Conservation (phyloP, 345 rosid species). For the Dovyalis caffra region DNA sequence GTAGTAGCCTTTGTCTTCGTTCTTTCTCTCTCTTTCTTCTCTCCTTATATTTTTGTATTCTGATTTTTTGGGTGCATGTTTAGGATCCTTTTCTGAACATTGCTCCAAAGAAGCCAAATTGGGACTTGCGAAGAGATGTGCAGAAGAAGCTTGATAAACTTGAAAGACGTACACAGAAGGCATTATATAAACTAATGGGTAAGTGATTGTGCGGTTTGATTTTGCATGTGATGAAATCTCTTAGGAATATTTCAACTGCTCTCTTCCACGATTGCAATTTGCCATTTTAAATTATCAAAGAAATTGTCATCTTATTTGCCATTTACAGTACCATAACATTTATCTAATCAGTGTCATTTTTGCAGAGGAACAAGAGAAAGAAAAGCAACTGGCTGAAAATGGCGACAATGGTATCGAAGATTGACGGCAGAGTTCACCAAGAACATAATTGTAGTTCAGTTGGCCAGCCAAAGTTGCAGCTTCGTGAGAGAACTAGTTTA, state of each 20-base stretch:
- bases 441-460: neutral
- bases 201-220: constrained; percentile 12
- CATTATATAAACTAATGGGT: constrained; percentile 77
- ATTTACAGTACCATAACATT: neutral
- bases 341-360: constrained; percentile 11
- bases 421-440: constrained; percentile 1
- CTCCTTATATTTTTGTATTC: neutral
- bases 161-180: constrained; percentile 83
- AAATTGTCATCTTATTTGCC: neutral
- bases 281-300: neutral
- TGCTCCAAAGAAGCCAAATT: constrained; percentile 97
- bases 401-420: constrained; percentile 33
- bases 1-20: neutral
- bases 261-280: no score
- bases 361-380: constrained; percentile 70
- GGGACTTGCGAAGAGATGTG: constrained; percentile 92
- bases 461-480: neutral
- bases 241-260: neutral
- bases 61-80: neutral
- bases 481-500: neutral
- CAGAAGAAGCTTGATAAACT: constrained; percentile 97
- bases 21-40: neutral
- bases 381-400: constrained; percentile 48
- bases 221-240: neutral
- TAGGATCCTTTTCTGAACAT: constrained; percentile 94